These are phyloP conservation scores for Circinella minor DNA, from an alignment of 371 early-diverging fungal genomes.

Conservation along the genomic window DNA sequence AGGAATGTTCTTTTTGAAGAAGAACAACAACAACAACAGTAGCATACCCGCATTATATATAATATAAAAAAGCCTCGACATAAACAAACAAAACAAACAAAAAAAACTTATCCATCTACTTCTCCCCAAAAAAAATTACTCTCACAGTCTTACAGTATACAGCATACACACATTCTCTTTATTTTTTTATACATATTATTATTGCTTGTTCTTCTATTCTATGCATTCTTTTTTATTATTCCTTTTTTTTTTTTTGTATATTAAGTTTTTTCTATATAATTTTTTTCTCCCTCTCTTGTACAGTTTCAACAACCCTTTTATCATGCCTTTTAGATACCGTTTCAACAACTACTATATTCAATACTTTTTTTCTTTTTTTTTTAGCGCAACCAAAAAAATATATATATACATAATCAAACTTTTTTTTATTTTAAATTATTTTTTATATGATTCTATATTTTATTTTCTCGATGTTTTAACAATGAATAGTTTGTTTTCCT, in stretches of 20 bases:
- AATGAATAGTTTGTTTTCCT: too few relatives aligned
- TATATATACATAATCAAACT: too few relatives aligned
- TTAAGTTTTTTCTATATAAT: background rate
- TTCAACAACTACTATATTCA: background rate
- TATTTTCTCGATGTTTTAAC: too few relatives aligned
- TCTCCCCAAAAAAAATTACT: background rate
- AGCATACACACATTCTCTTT: background rate
- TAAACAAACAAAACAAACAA: background rate
- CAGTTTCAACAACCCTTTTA: slow-evolving; percentile 1
- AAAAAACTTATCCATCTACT: background rate
- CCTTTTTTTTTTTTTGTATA: slow-evolving; percentile 2
- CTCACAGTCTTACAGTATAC: background rate
- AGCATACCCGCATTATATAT: background rate
- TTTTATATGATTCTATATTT: too few relatives aligned
- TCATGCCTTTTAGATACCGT: slow-evolving; percentile 4
- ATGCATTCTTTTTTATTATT: background rate
- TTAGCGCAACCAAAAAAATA: background rate
- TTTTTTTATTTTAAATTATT: too few relatives aligned
- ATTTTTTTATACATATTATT: background rate
- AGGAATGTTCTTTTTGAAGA: slow-evolving; percentile 17
- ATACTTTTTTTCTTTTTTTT: too few relatives aligned
- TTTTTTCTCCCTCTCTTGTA: background rate
- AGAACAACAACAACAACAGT: slow-evolving; percentile 6
- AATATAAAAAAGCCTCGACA: too few relatives aligned
- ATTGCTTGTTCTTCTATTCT: background rate